Conservation (phyloP, 768 basidiomycete species). For the Leccinum disarticulatum region DNA sequence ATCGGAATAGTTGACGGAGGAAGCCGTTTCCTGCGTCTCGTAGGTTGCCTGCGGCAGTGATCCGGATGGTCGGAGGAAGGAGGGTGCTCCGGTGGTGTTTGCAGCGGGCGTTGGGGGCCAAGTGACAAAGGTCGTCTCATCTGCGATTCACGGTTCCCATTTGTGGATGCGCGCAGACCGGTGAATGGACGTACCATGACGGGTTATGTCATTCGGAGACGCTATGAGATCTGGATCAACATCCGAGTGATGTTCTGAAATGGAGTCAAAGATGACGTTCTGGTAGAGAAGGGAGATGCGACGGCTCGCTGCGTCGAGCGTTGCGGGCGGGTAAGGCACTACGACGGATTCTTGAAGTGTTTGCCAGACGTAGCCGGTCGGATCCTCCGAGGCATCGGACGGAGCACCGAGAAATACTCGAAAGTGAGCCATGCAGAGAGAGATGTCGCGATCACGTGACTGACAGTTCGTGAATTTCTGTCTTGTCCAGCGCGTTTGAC, state of each 20-base stretch:
- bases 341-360: slow-evolving; percentile 21
- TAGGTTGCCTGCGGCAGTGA: slow-evolving; percentile 30
- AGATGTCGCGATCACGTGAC: slow-evolving; percentile 32
- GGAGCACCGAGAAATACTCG: slow-evolving; percentile 56
- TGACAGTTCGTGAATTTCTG: slow-evolving; percentile 16
- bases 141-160: slow-evolving; percentile 23
- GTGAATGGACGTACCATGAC: slow-evolving; percentile 14
- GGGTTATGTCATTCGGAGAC: slow-evolving; percentile 15
- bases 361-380: slow-evolving; percentile 45
- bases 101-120: slow-evolving; percentile 53
- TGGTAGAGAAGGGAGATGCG: slow-evolving; percentile 70
- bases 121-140: slow-evolving; percentile 51
- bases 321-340: slow-evolving; percentile 45
- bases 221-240: slow-evolving; percentile 28
- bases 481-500: slow-evolving; percentile 13
- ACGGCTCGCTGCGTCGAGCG: slow-evolving; percentile 64
- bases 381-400: slow-evolving; percentile 34
- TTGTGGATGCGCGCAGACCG: slow-evolving; percentile 7
- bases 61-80: slow-evolving; percentile 30
- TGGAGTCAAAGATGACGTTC: slow-evolving; percentile 66
- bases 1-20: slow-evolving; percentile 59
- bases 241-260: slow-evolving; percentile 30
- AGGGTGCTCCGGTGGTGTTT: slow-evolving; percentile 22
- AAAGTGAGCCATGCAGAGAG: slow-evolving; percentile 37
- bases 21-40: slow-evolving; percentile 43